Evolutionary conservation across 176 grass and related monocot species (phyloP).

Genomic region (Carex pumila): DNA sequence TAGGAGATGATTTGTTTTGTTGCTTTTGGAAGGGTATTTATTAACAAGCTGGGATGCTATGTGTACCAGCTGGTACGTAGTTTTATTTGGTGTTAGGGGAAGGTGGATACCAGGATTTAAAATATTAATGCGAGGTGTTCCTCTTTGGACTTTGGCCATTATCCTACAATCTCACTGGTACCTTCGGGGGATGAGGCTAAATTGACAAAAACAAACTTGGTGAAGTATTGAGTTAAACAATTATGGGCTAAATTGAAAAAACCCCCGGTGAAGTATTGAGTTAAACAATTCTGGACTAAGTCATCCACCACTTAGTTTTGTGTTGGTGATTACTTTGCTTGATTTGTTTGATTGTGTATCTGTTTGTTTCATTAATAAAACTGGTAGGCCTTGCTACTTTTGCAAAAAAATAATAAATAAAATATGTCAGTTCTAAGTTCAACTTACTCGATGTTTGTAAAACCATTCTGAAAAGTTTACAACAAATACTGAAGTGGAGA

Average conservation of each 20-base stretch:
- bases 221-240: not conserved
- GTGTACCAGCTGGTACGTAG: not conserved
- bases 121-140: not conserved
- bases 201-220: not conserved
- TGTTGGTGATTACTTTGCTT: not conserved
- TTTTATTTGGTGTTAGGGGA: not conserved
- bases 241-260: not conserved
- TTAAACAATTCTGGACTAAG: not conserved
- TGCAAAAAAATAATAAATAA: too few species aligned
- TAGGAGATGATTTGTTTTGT: not conserved
- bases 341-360: not conserved
- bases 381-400: too few species aligned
- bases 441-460: not conserved
- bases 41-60: not conserved
- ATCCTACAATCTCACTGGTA: not conserved
- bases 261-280: not conserved
- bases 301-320: not conserved
- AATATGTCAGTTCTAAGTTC: not conserved
- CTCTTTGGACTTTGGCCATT: too few species aligned
- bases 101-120: not conserved
- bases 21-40: not conserved
- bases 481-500: too few species aligned
- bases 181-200: not conserved
- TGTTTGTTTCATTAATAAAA: not conserved
- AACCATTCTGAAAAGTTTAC: not conserved